Evolutionary conservation across 345 rosid species (phyloP).

Genomic region (Citrus maxima): DNA sequence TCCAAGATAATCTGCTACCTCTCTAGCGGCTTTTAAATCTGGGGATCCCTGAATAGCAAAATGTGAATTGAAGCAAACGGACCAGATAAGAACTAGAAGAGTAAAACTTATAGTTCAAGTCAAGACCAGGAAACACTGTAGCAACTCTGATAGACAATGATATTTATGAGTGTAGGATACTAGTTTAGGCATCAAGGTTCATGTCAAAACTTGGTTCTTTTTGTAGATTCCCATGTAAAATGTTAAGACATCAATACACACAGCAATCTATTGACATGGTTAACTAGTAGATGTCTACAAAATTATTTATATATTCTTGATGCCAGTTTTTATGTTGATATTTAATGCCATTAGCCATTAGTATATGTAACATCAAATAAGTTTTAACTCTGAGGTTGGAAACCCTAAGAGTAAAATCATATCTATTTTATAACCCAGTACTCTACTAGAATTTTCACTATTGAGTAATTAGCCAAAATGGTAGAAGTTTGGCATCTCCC

Average conservation of each 20-base stretch:
- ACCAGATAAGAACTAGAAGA: neutral
- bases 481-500: neutral
- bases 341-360: neutral
- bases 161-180: neutral
- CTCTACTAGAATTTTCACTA: neutral
- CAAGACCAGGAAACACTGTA: neutral
- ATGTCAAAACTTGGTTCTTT: neutral
- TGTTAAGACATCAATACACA: neutral
- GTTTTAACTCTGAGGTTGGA: neutral
- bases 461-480: neutral
- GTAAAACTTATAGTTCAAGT: neutral
- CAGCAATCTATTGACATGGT: neutral
- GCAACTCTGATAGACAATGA: neutral
- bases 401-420: neutral
- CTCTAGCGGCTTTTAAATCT: constrained; percentile 71
- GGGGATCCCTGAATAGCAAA: constrained; percentile 63
- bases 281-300: neutral
- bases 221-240: neutral
- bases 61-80: neutral
- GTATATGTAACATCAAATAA: neutral
- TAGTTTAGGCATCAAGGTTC: neutral
- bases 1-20: constrained; percentile 76
- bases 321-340: neutral
- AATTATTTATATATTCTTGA: neutral
- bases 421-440: neutral